Evolutionary conservation across 805 yeast genomes (phyloP), one percentile per base, ranked within the genome.

Genomic region (Yamadazyma endophytica): DNA sequence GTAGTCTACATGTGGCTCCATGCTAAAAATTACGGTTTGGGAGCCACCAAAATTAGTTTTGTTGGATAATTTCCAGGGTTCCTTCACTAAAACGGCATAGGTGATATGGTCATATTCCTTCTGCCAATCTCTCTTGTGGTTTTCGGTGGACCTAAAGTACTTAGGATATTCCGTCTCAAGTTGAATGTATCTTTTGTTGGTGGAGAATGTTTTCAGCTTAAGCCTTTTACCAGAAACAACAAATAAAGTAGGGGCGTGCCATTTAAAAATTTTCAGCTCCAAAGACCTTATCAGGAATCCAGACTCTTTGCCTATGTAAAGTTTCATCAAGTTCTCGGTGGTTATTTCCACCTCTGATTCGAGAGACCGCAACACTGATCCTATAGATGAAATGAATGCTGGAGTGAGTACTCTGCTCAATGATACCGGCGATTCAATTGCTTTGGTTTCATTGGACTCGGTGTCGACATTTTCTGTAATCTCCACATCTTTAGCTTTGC

Each of bases 221-320:
- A 79, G 51, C 28, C 75, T 51, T 43, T 67, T 70, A 0, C 97
- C 97, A 3, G 76, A 70, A 0, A 90, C 63, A 0, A 89, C 37
- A 6, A 89, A 43, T 1, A 90, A 52, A 0, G 95, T 75, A 0
- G 96, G 95, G 0, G 95, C 92, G 44, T 75, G 78, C 96, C 97
- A 90, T 46, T 88, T 86, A 63, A 86, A 77, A 0, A 82, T 82
- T 40, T 80, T 85, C 34, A 81, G 73, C 56, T 89, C 96, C 36
- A 90, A 71, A 0, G 96, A 82, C 18, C 95, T 62, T 72, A 89
- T 85, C 0, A 96, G 85, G 52, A 84, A 90, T 2, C 97, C 97
- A 2, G 78, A 66, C 28, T 75, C 81, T 7, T 86, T 61, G 0
- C 94, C 96, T 6, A 70, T 64, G 46, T 80, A 89, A 8, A 89